Conservation (phyloP, 371 early-diverging fungal genomes). For the Funneliformis caledonium region DNA sequence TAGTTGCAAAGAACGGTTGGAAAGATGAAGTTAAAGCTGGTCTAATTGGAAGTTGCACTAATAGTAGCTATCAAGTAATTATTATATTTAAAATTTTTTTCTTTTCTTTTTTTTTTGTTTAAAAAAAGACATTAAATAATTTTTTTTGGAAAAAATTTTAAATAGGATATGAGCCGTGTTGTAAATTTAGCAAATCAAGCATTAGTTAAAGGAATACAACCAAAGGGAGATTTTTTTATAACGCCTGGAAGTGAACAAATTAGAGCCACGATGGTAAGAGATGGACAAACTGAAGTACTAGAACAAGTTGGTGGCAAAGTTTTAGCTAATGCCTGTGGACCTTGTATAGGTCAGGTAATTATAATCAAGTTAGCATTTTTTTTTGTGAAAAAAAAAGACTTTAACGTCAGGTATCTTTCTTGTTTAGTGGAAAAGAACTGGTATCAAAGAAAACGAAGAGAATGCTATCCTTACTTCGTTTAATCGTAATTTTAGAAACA, state of each 20-base stretch:
- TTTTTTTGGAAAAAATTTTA: not conserved
- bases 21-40: slow-evolving; percentile 84
- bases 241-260: slow-evolving; percentile 98
- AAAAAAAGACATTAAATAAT: not conserved
- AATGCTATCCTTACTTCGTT: slow-evolving; percentile 95
- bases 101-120: not conserved
- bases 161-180: slow-evolving; percentile 90
- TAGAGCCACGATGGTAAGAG: slow-evolving; percentile 93
- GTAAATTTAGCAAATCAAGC: slow-evolving; percentile 88
- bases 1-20: slow-evolving; percentile 84
- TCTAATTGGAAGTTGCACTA: slow-evolving; percentile 95
- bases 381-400: not conserved
- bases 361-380: not conserved
- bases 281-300: slow-evolving; percentile 86
- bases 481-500: slow-evolving; percentile 96
- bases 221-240: slow-evolving; percentile 84
- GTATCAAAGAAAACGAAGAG: slow-evolving; percentile 61
- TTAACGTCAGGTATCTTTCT: not conserved
- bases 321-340: slow-evolving; percentile 89
- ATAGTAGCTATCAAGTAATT: slow-evolving; percentile 83
- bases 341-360: slow-evolving; percentile 77
- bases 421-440: slow-evolving; percentile 82
- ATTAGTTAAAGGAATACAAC: slow-evolving; percentile 74
- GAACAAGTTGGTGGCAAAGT: slow-evolving; percentile 85
- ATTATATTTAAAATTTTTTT: not conserved